Conservation (phyloP, 2,329 filamentous ascomycete species). For the Xenoacremonium recifei region DNA sequence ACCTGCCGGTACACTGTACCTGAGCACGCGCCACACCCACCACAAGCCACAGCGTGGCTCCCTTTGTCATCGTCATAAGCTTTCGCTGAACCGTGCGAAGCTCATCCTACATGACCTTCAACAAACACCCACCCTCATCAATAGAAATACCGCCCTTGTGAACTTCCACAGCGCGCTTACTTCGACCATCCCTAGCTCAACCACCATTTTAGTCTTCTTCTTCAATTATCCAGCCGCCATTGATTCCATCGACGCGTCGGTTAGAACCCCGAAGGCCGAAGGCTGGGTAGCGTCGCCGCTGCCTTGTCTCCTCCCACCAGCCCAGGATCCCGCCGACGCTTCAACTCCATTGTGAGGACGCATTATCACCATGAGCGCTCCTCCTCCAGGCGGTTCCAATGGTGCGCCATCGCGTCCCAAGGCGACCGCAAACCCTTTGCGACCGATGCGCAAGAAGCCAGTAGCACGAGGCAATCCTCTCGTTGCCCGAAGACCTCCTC, state of each 20-base stretch:
- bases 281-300: constrained; percentile 11
- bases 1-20: neutral
- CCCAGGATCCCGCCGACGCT: constrained; percentile 2
- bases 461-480: constrained; percentile 63
- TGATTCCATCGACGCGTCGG: no score
- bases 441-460: constrained; percentile 40
- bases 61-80: constrained; percentile 27
- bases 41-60: constrained; percentile 4
- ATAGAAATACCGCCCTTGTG: constrained; percentile 10
- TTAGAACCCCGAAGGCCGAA: no score
- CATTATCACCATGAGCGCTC: constrained; percentile 42
- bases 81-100: neutral
- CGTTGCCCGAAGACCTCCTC: constrained; percentile 48
- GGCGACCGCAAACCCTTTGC: constrained; percentile 35
- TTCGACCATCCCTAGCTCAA: no score
- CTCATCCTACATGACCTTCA: constrained; percentile 10
- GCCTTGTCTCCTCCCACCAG: constrained; percentile 7
- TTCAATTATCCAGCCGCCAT: no score
- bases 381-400: constrained; percentile 35
- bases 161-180: neutral
- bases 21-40: neutral
- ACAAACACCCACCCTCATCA: no score
- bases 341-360: constrained; percentile 1
- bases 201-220: no score
- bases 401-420: constrained; percentile 24